Percentiles rank a stretch among this genome's conserved stretches.
phyloP scores from a whole-genome alignment of 2,329 filamentous ascomycete species.

The Fusarium mundagurra region DNA sequence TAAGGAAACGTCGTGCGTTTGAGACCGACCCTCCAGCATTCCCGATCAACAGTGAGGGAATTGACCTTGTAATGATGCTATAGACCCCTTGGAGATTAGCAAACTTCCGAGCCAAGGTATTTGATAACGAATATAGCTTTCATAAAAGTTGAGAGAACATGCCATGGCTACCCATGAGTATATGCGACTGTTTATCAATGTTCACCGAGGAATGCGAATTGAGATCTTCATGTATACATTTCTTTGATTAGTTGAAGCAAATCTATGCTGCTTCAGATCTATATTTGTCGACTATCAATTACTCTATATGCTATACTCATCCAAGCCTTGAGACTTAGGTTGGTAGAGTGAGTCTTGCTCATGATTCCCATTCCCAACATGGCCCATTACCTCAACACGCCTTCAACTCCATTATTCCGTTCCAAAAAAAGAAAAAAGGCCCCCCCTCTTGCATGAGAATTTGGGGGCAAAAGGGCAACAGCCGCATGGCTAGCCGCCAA shows the following conservation, averaged over 20 bases:
- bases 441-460: constrained; percentile 8
- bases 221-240: constrained; percentile 15
- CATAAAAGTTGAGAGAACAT: not conserved
- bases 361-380: constrained; percentile 37
- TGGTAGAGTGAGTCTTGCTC: constrained; percentile 31
- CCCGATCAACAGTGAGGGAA: not conserved
- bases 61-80: not conserved
- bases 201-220: not conserved
- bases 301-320: constrained; percentile 35
- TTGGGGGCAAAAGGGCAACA: constrained; percentile 16
- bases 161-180: not conserved
- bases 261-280: constrained; percentile 28
- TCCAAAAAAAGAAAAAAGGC: constrained; percentile 4
- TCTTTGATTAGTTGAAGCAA: constrained; percentile 31
- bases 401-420: constrained; percentile 37
- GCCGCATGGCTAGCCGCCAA: constrained; percentile 12
- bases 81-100: not conserved
- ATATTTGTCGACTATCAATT: constrained; percentile 33
- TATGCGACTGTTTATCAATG: not conserved
- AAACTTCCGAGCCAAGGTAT: not conserved
- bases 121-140: not conserved
- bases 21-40: constrained; percentile 12
- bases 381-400: constrained; percentile 21
- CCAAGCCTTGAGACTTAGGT: constrained; percentile 7
- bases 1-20: constrained; percentile 20